phyloP scores from a whole-genome alignment of 148 eudicot genomes.

The Fagopyrum tataricum region DNA sequence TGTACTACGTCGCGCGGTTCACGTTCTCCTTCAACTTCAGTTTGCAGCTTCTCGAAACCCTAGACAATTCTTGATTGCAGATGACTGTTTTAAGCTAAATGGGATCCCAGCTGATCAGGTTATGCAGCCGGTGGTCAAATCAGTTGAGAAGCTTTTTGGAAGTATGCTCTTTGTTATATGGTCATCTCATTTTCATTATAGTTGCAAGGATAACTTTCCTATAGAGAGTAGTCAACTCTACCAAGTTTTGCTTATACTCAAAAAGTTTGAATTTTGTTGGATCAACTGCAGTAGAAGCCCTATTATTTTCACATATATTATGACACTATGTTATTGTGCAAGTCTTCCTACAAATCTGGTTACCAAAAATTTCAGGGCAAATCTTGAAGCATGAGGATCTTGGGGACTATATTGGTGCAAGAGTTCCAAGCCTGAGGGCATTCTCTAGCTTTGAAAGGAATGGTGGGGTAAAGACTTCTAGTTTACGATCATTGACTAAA shows the following conservation, averaged over 20 bases:
- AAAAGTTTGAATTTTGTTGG: no score
- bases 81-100: conserved; percentile 75
- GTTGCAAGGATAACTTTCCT: background rate
- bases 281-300: no score
- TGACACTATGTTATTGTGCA: background rate
- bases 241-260: background rate
- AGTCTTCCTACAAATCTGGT: conserved; percentile 18
- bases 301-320: background rate
- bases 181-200: background rate
- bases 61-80: conserved; percentile 62
- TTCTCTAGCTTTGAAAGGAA: conserved; percentile 37
- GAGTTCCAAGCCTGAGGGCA: conserved; percentile 61
- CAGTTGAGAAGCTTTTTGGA: conserved; percentile 75
- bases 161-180: conserved; percentile 36
- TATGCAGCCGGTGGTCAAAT: conserved; percentile 47
- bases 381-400: conserved; percentile 72
- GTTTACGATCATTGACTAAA: conserved; percentile 44
- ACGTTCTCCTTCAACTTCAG: conserved; percentile 75
- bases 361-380: conserved; percentile 64
- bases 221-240: background rate
- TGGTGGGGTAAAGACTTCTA: conserved; percentile 49
- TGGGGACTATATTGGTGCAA: conserved; percentile 53
- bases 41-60: conserved; percentile 67
- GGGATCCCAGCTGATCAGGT: conserved; percentile 46
- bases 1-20: conserved; percentile 67